Evolutionary conservation across 2,329 filamentous ascomycete species (phyloP).

Genomic region (Macrophomina pseudophaseolina): DNA sequence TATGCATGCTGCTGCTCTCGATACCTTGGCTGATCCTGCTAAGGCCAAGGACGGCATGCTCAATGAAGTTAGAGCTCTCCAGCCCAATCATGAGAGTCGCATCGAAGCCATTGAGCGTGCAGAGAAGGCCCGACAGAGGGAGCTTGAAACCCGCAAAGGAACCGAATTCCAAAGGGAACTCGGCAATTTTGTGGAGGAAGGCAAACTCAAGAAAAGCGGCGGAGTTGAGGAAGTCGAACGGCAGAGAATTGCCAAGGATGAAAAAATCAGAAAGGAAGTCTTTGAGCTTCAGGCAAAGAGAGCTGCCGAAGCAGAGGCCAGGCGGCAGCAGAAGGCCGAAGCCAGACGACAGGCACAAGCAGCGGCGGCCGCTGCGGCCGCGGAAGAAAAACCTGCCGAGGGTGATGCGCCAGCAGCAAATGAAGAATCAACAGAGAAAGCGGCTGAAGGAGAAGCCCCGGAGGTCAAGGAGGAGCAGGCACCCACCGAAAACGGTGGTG

Average conservation of each 20-base stretch:
- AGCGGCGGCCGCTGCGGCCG: constrained; percentile 36
- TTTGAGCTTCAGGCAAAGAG: constrained; percentile 60
- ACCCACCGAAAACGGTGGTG: constrained; percentile 26
- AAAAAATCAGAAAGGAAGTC: constrained; percentile 79
- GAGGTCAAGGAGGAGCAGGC: constrained; percentile 26
- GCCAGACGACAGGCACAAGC: constrained; percentile 34
- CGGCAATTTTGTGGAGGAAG: constrained; percentile 81
- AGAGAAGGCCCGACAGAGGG: constrained; percentile 86
- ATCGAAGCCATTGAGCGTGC: constrained; percentile 97
- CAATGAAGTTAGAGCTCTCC: constrained; percentile 88
- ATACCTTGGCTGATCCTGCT: constrained; percentile 68
- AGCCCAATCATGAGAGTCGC: constrained; percentile 91
- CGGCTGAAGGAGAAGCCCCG: constrained; percentile 5
- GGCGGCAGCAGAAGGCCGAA: constrained; percentile 28
- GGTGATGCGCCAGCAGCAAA: constrained; percentile 31
- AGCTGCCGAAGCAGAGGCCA: constrained; percentile 54
- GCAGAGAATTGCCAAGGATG: constrained; percentile 81
- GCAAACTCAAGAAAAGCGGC: constrained; percentile 93
- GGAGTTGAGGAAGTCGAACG: constrained; percentile 94
- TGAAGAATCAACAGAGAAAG: not conserved
- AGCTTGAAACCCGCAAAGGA: constrained; percentile 75
- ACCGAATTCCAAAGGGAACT: constrained; percentile 88
- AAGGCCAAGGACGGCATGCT: constrained; percentile 90
- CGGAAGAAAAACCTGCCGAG: constrained; percentile 31
- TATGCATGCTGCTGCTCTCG: constrained; percentile 44